These are phyloP conservation scores for Globisporangium middletonii DNA, from an alignment of 352 stramenopile species.

Conservation along the genomic window DNA sequence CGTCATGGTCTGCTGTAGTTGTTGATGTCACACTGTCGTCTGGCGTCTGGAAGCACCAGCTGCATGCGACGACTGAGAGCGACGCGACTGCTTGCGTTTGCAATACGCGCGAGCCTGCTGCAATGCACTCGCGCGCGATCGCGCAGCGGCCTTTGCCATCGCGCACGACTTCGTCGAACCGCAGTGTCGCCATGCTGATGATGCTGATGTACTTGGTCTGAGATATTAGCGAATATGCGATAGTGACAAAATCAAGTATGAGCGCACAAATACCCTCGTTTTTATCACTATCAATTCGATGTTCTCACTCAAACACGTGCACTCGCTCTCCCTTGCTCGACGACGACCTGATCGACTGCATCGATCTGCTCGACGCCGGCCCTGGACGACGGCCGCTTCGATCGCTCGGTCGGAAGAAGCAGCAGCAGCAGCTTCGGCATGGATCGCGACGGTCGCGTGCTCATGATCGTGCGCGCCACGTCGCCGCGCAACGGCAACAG, in stretches of 20 bases:
- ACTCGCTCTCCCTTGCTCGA: too few species aligned
- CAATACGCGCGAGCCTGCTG: slow-evolving; percentile 28
- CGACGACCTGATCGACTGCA: too few species aligned
- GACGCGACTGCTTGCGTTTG: slow-evolving; percentile 19
- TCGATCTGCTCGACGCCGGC: too few species aligned
- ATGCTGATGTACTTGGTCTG: too few species aligned
- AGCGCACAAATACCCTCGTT: too few species aligned
- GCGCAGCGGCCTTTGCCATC: slow-evolving; percentile 39
- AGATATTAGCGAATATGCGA: too few species aligned
- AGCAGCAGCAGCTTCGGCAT: slow-evolving; percentile 1
- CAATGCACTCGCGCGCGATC: slow-evolving; percentile 25
- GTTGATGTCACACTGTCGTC: background rate
- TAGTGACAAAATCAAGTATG: too few species aligned
- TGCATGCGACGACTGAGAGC: slow-evolving; percentile 35
- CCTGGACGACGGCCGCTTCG: background rate
- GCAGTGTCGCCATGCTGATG: background rate
- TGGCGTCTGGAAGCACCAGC: slow-evolving; percentile 34
- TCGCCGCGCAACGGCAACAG: slow-evolving; percentile 32
- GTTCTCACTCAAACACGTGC: too few species aligned
- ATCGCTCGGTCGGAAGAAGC: too few species aligned
- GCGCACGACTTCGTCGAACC: slow-evolving; percentile 19
- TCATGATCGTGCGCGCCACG: slow-evolving; percentile 76
- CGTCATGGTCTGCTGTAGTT: background rate
- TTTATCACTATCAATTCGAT: too few species aligned
- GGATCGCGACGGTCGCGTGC: slow-evolving; percentile 48